Evolutionary conservation across 345 rosid species (phyloP), one percentile per base, ranked within the genome.

Genomic region (Sisymbrium altissimum): DNA sequence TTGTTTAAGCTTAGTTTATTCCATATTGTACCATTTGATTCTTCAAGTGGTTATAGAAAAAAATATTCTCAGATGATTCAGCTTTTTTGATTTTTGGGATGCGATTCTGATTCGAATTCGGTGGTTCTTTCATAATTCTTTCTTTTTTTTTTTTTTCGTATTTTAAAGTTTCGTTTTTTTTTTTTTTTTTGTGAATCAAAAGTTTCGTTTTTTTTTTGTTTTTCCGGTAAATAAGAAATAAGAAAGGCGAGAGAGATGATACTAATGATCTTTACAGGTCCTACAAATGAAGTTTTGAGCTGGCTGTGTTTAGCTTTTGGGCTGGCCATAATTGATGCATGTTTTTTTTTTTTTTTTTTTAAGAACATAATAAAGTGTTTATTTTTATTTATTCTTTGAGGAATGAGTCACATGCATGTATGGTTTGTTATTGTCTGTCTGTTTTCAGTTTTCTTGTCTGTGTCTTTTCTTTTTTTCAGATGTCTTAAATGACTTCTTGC

Each of bases 221-320:
- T 27, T 27, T 27, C 29, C 29, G 29, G 29, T 27, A 27, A 27
- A 27, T 1, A 27, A 27, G 3, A 27, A 27, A 2, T 27, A 27
- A 27, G 3, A 27, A 27, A 27, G 29, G 29, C 3, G 25, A 27
- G 29, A 27, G 29, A 27, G 29, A 27, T 27, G 29, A 27, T 27
- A 27, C 35, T 32, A 35, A 9, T 35, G 13, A 38, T 66, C 48
- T 36, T 52, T 67, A 9, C 50, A 60, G 64, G 36, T 38, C 67
- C 68, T 71, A 49, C 75, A 61, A 58, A 17, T 48, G 61, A 50
- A 71, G 49, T 12, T 71, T 71, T 60, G 61, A 61, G 75, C 75
- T 71, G 68, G 49, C 75, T 13, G 39, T 27, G 25, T 70, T 36
- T 71, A 60, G 67, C 68, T 60, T 71, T 71, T 27, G 30, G 25